These are phyloP conservation scores for Knufia fluminis DNA, from an alignment of 2,329 filamentous ascomycete genomes.

Conservation along the genomic window DNA sequence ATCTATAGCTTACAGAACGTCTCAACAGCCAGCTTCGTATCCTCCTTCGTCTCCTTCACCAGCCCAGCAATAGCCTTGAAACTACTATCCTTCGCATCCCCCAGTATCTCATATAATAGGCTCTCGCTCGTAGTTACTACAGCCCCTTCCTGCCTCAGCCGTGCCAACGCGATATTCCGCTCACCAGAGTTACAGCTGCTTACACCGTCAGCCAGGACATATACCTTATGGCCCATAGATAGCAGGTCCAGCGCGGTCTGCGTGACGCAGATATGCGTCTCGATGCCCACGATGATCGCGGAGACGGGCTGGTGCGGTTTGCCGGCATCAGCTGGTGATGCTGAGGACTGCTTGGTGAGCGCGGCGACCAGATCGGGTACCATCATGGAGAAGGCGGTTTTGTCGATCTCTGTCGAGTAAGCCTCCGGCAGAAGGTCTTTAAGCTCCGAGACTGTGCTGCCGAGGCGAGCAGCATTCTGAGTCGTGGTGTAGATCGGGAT, in stretches of 20 bases:
- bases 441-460: slow-evolving; percentile 70
- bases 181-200: slow-evolving; percentile 79
- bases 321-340: slow-evolving; percentile 26
- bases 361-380: slow-evolving; percentile 50
- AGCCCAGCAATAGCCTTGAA: slow-evolving; percentile 66
- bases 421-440: slow-evolving; percentile 40
- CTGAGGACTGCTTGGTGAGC: slow-evolving; percentile 10
- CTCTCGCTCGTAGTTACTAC: slow-evolving; percentile 80
- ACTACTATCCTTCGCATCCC: slow-evolving; percentile 61
- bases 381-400: slow-evolving; percentile 78
- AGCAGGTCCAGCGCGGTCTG: slow-evolving; percentile 83
- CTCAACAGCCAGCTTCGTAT: slow-evolving; percentile 61
- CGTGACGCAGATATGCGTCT: slow-evolving; percentile 87
- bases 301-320: slow-evolving; percentile 37
- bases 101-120: slow-evolving; percentile 80
- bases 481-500: slow-evolving; percentile 82
- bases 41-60: slow-evolving; percentile 65
- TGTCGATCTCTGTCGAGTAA: slow-evolving; percentile 60
- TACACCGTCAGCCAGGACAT: slow-evolving; percentile 80
- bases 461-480: slow-evolving; percentile 69
- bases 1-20: slow-evolving; percentile 37
- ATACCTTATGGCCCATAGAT: slow-evolving; percentile 66
- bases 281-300: slow-evolving; percentile 79
- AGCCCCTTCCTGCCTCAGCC: slow-evolving; percentile 67
- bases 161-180: slow-evolving; percentile 65